phyloP scores from a whole-genome alignment of 1,139 yeast genomes.

The Saccharomycopsis hybrid region DNA sequence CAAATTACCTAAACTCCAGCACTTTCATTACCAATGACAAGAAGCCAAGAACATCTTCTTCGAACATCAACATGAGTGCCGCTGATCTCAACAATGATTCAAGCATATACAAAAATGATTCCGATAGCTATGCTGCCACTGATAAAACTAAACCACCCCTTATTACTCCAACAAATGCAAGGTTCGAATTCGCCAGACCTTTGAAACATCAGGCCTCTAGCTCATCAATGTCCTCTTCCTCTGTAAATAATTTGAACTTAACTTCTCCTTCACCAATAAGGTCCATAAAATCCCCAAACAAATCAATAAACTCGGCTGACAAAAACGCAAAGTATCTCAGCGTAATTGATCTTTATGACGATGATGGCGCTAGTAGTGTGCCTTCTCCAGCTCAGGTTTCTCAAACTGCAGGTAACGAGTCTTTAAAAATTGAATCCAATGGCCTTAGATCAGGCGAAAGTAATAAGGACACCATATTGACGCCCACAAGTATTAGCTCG shows the following conservation, averaged over 20 bases:
- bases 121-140: neutral
- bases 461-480: slow-evolving; percentile 3
- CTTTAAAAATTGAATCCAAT: neutral
- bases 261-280: slow-evolving; percentile 6
- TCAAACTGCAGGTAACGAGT: neutral
- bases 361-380: slow-evolving; percentile 4
- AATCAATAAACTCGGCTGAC: slow-evolving; percentile 6
- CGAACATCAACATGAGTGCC: slow-evolving; percentile 4
- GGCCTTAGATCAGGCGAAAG: neutral
- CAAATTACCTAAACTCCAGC: slow-evolving; percentile 3
- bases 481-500: slow-evolving; percentile 10
- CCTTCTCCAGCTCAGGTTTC: slow-evolving; percentile 4
- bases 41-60: neutral
- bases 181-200: slow-evolving; percentile 13
- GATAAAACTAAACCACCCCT: neutral
- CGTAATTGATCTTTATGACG: slow-evolving; percentile 20
- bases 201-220: slow-evolving; percentile 3
- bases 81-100: neutral
- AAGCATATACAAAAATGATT: neutral
- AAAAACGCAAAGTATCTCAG: slow-evolving; percentile 19
- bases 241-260: slow-evolving; percentile 3
- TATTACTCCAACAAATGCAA: slow-evolving; percentile 6
- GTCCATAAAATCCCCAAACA: slow-evolving; percentile 8
- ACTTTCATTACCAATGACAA: neutral
- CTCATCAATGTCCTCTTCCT: slow-evolving; percentile 10